phyloP scores from a whole-genome alignment of 2,329 filamentous ascomycete genomes.

The Apiospora koreana region DNA sequence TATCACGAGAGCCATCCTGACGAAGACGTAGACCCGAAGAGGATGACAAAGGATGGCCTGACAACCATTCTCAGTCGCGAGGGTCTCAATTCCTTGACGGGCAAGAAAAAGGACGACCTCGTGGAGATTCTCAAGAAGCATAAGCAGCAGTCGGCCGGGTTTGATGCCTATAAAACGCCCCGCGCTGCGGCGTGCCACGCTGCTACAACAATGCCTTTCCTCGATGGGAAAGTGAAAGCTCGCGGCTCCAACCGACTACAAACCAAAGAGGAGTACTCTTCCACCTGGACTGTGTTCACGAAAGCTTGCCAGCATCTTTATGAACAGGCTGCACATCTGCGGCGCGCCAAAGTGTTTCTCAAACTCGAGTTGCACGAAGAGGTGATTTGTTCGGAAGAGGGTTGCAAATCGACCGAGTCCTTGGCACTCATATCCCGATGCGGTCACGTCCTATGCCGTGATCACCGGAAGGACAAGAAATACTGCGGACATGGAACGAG shows the following conservation, averaged over 20 bases:
- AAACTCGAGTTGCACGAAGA: slow-evolving; percentile 8
- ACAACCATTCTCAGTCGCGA: background rate
- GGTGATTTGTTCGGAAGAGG: slow-evolving; percentile 10
- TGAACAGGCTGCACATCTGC: background rate
- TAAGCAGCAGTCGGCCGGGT: background rate
- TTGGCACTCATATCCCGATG: slow-evolving; percentile 27
- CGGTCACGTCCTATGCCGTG: slow-evolving; percentile 29
- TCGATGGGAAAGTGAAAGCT: background rate
- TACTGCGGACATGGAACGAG: slow-evolving; percentile 21
- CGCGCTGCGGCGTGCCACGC: background rate
- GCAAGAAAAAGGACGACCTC: background rate
- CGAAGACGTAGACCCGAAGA: background rate
- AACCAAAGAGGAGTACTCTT: slow-evolving; percentile 9
- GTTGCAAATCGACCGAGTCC: slow-evolving; percentile 15
- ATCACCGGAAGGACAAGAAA: slow-evolving; percentile 12
- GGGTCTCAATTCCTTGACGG: background rate
- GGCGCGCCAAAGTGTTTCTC: slow-evolving; percentile 5
- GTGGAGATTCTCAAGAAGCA: background rate
- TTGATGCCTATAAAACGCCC: background rate
- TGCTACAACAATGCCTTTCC: background rate
- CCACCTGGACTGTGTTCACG: background rate
- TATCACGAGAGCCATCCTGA: background rate
- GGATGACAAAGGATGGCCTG: background rate
- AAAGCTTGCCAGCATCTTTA: background rate
- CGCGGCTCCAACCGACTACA: background rate